Evolutionary conservation across 164 flowering plant genomes (phyloP).

Genomic region (Liquidambar formosana): DNA sequence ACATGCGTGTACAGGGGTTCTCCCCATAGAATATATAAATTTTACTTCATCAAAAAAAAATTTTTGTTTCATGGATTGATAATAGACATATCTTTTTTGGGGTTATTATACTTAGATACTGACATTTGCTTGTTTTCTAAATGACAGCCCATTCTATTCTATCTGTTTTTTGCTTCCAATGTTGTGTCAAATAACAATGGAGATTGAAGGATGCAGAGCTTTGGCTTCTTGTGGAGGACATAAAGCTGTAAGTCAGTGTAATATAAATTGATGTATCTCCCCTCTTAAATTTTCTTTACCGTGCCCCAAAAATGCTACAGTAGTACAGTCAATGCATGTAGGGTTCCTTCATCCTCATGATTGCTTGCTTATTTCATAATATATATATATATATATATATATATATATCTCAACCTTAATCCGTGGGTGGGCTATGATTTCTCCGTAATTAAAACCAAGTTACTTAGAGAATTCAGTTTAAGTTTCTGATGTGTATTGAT

Average conservation of each 20-base stretch:
- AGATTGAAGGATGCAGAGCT: constrained; percentile 59
- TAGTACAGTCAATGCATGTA: too few relatives aligned
- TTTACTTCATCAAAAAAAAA: too few relatives aligned
- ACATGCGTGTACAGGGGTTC: too few relatives aligned
- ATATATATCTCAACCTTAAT: too few relatives aligned
- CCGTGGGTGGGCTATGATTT: too few relatives aligned
- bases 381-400: too few relatives aligned
- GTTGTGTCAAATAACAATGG: constrained; percentile 87
- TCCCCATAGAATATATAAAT: too few relatives aligned
- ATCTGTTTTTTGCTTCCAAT: constrained; percentile 84
- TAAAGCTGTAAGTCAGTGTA: constrained; percentile 55
- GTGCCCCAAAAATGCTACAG: too few relatives aligned
- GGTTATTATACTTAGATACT: neutral
- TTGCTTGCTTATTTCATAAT: too few relatives aligned
- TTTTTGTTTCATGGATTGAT: neutral
- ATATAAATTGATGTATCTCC: neutral
- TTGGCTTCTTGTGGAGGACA: constrained; percentile 61
- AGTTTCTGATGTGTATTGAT: neutral
- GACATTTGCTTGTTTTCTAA: constrained; percentile 9
- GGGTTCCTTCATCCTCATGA: too few relatives aligned
- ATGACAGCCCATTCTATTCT: constrained; percentile 73
- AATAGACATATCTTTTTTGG: neutral
- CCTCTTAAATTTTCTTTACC: too few relatives aligned
- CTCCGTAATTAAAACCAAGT: neutral
- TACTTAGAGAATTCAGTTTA: neutral